Base-by-base conservation (phyloP, 306 rosid genomes). In the Cajanus cajan region DNA sequence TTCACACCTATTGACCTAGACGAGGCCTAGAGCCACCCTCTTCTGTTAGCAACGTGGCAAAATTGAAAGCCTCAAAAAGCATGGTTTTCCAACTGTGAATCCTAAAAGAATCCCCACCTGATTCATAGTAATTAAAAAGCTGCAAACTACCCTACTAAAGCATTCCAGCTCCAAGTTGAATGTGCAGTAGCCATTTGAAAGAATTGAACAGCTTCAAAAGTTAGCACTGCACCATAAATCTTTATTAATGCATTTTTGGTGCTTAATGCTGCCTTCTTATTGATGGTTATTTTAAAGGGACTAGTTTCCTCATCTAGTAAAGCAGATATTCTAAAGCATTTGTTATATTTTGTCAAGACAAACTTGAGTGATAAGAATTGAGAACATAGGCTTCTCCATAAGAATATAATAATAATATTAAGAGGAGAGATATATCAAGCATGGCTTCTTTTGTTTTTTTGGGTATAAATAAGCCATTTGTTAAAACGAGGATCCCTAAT, bases 241-340 rank as follows among this genome's bases (percentile, higher is more conserved):
- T 61, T 48, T 47, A 45, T 41, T 18, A 63, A 33, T 62, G 78
- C 24, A 55, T 9, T n/a, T 74, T 70, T 70, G 76, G 59, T 14
- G 15, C 45, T 25, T 76, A 1, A 1, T 19, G 50, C 22, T 77
- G 71, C 47, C 68, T 77, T 82, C 55, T 43, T 19, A 9, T 72
- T 48, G 31, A 70, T 41, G 71, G 65, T 43, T 71, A 54, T 71
- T 52, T 43, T 52, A 64, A 71, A 58, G 24, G 39, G 28, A 43
- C 47, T 68, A 45, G 68, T 73, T 78, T 67, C 68, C 14, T 47
- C 63, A 34, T 73, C 70, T 73, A 47, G 25, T 37, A 78, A 83
- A 83, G 83, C 72, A 58, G 61, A 66, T 63, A 73, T 73, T 58
- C 77, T 19, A 68, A 68, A 66, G 62, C 55, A 68, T 64, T 63